Conservation (phyloP, 495 filamentous ascomycete species). For the Trichoderma virens region DNA sequence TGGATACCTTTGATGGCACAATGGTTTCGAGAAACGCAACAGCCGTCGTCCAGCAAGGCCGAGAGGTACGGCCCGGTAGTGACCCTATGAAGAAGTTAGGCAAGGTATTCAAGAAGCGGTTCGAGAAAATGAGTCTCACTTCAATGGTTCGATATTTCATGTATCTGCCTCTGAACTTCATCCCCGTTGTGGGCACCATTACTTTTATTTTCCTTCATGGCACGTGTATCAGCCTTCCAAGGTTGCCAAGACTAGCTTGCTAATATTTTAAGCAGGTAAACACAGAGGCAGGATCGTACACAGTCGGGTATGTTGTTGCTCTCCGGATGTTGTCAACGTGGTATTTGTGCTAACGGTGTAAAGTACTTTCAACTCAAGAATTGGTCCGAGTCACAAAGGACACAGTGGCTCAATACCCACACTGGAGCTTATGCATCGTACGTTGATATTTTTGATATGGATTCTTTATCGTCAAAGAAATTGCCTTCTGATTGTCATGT, state of each 20-base stretch:
- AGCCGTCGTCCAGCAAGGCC: constrained; percentile 57
- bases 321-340: background rate
- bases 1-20: constrained; percentile 89
- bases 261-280: background rate
- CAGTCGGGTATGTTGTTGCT: constrained; percentile 19
- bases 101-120: constrained; percentile 60
- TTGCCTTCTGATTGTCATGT: constrained; percentile 12
- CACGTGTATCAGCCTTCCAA: constrained; percentile 17
- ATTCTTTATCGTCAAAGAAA: too few species aligned
- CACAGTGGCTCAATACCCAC: constrained; percentile 57
- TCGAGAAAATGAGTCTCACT: constrained; percentile 56
- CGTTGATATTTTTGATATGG: constrained; percentile 27
- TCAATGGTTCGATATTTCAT: constrained; percentile 63
- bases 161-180: constrained; percentile 85
- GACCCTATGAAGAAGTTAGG: constrained; percentile 66
- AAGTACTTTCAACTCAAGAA: constrained; percentile 86
- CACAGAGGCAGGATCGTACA: constrained; percentile 23
- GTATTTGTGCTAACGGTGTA: background rate
- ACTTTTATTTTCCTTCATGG: constrained; percentile 75
- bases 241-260: background rate
- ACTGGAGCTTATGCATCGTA: constrained; percentile 68
- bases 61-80: constrained; percentile 56
- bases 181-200: constrained; percentile 79
- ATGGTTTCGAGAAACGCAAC: constrained; percentile 50
- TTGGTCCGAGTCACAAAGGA: constrained; percentile 53